A percentile compares a stretch with the other conserved stretches of the same genome.
phyloP scores from a whole-genome alignment of 306 rosid genomes.

The Quillaja saponaria region DNA sequence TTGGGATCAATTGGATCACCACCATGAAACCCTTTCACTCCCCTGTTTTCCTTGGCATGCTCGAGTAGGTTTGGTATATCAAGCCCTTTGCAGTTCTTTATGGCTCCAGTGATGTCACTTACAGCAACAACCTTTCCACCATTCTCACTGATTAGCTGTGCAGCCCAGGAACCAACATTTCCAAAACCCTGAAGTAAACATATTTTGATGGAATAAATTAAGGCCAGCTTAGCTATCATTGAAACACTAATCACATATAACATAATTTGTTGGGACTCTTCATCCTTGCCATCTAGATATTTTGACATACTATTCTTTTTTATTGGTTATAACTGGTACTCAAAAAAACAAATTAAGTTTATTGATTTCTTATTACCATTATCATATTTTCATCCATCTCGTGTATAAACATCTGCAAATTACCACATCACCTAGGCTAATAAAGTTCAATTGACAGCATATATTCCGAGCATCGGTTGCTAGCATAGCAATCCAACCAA shows the following conservation, averaged over 20 bases:
- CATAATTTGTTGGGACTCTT: too few relatives aligned
- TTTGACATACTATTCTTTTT: too few relatives aligned
- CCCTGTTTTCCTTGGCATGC: conserved; percentile 53
- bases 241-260: background rate
- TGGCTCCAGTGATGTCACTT: conserved; percentile 85
- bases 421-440: too few relatives aligned
- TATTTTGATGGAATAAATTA: conserved; percentile 2
- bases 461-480: too few relatives aligned
- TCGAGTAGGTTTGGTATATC: conserved; percentile 71
- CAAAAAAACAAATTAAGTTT: too few relatives aligned
- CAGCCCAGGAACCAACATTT: conserved; percentile 96
- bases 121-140: conserved; percentile 90
- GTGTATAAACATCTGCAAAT: too few relatives aligned
- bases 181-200: conserved; percentile 73
- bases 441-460: too few relatives aligned
- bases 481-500: background rate
- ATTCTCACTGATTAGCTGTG: conserved; percentile 64
- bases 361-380: too few relatives aligned
- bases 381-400: too few relatives aligned
- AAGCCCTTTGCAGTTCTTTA: conserved; percentile 70
- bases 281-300: too few relatives aligned
- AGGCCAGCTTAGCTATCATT: conserved; percentile 14
- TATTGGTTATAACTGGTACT: too few relatives aligned
- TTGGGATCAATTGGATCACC: conserved; percentile 60
- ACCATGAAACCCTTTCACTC: conserved; percentile 75